A percentile compares a stretch with the other conserved stretches of the same genome.
Evolutionary conservation across 1,139 yeast species (phyloP).

Genomic region (Hanseniaspora sp.): DNA sequence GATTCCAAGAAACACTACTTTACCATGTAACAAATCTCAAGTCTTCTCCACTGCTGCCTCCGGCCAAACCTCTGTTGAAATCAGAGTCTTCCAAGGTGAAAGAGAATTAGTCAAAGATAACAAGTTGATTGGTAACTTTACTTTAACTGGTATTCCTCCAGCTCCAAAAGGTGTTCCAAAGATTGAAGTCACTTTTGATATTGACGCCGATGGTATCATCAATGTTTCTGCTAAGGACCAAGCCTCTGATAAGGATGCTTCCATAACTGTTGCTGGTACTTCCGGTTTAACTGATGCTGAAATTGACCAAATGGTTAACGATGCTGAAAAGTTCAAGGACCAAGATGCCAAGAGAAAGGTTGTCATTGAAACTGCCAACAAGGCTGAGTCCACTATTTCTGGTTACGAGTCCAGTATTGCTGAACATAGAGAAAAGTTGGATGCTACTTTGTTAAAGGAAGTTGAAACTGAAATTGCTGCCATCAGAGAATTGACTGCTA

Average conservation of each 20-base stretch:
- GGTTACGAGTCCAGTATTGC: constrained; percentile 90
- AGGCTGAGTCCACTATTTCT: constrained; percentile 91
- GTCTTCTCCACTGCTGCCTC: constrained; percentile 97
- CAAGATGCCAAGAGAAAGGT: constrained; percentile 92
- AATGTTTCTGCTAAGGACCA: constrained; percentile 97
- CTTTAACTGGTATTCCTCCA: constrained; percentile 92
- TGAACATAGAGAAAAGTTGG: constrained; percentile 90
- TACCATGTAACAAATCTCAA: constrained; percentile 95
- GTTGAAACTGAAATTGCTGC: constrained; percentile 65
- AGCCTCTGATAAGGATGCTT: constrained; percentile 96
- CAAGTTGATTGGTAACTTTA: constrained; percentile 96
- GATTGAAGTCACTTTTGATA: constrained; percentile 94
- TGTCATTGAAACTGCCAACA: constrained; percentile 90
- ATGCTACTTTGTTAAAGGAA: constrained; percentile 64
- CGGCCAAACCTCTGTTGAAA: constrained; percentile 97
- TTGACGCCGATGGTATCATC: constrained; percentile 97
- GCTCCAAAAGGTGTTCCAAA: constrained; percentile 99
- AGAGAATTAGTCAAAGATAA: constrained; percentile 98
- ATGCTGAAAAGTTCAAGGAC: constrained; percentile 95
- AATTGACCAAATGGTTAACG: constrained; percentile 96
- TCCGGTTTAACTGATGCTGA: constrained; percentile 94
- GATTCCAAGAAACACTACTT: constrained; percentile 94
- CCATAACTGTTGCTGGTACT: constrained; percentile 97
- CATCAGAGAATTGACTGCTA: constrained; percentile 82
- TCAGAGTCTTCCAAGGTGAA: constrained; percentile 99